Base-by-base conservation (phyloP, 1,284 basidiomycete species). In the Porogramme epimiltina region DNA sequence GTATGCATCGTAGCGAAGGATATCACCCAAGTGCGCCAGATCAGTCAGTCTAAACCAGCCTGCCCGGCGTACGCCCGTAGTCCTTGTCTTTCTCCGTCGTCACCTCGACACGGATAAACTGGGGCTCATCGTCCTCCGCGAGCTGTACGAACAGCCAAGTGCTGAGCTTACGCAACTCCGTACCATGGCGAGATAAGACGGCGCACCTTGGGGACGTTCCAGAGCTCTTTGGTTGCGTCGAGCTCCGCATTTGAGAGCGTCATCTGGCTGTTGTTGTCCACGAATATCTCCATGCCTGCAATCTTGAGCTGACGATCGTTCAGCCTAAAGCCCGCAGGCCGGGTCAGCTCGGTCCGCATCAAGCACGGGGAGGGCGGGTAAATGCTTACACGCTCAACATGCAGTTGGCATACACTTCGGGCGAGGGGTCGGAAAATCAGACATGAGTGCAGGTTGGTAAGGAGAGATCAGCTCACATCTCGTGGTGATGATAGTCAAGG, bases 261-360 rank as follows among this genome's bases (percentile, higher is more conserved):
- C n/a, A 52, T 5, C 16, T 18, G 37, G 33, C 40, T 36, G 10
- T 37, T 38, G 41, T n/a, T 33, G 42, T 52, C 51, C 4, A 41
- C 16, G 37, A 52, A 47, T 10, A 52, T 48, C 46, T 52, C 45
- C 51, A 52, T 52, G n/a, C 46, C 51, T 13, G 42, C 51, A 18
- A 40, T 26, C 6, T 40, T 34, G n/a, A 33, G 18, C 24, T 52
- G 26, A 23, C 45, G 51, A 9, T 42, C 26, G 42, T 52, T 52
- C 22, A 52, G 26, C 37, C 45, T 52, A 24, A n/a, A n/a, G n/a
- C n/a, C 26, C 16, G 20, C 1, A 25, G 9, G 19, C 13, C 22
- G 2, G 6, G 26, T 49, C 23, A 44, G 37, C 1, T 36, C 23
- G 10, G 23, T 10, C 23, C 3, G 43, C 25, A 16, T 4, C n/a